Evolutionary conservation across 495 filamentous ascomycete genomes (phyloP), one percentile per base, ranked within the genome.

Genomic region (Xylaria flabelliformis): DNA sequence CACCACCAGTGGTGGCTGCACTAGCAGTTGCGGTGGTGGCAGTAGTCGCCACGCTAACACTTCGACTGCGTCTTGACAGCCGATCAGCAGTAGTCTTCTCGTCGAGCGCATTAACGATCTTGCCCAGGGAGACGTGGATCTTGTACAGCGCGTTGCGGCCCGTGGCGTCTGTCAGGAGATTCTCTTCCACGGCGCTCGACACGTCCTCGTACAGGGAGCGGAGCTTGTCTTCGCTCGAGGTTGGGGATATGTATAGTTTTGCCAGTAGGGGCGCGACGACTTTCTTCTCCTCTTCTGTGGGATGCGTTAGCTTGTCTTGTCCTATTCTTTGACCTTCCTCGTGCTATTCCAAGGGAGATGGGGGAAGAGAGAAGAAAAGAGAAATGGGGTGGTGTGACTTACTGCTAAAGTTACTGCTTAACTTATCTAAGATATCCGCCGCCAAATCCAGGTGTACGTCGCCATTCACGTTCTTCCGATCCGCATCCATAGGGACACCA

Each of bases 201-300:
- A 93, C 85, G 9, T 90, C 79, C 15, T 83, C 82, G 76, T 90
- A 90, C 2, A 86, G 71, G 10, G 80, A 78, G 24, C 85, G 83
- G 32, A 89, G 80, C 55, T 85, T 85, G 29, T 83, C 80, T 50
- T 83, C 82, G 1, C 81, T 82, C 0, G 88, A 88, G 29, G 85
- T 78, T 8, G 89, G 87, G 1, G 93, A 89, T 70, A 98, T 86
- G 79, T 93, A 91, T 17, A 97, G 85, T 82, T 98, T 99, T 67
- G 88, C 90, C 29, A 98, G 85, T 53, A 98, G 87, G 4, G 89
- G 83, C 67, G 93, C 87, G 34, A 97, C 82, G 5, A 91, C 83
- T 82, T 97, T 98, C 80, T 90, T 92, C 81, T 98, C 95, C 75
- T 97, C 94, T 80, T 89, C 91, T 85, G 82, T 82, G 69, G 13